Percentiles rank a stretch among this genome's conserved stretches.
Evolutionary conservation across 805 yeast genomes (phyloP).

Genomic region (Wickerhamomyces pijperi): DNA sequence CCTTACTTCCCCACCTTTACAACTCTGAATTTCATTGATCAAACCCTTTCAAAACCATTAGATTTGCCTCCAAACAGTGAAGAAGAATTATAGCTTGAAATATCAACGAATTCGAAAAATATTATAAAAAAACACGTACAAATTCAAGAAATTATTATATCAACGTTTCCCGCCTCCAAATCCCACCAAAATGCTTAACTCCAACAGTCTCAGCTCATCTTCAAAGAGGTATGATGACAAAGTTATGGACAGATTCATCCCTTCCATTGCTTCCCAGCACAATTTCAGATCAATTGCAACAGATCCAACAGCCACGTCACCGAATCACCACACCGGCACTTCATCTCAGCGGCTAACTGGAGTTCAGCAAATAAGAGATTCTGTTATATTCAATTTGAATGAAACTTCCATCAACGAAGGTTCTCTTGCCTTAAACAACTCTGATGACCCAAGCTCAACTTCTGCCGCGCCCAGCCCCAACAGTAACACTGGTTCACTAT

Average conservation of each 20-base stretch:
- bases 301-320: not conserved
- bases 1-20: too few species aligned
- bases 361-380: slow-evolving; percentile 7
- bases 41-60: too few species aligned
- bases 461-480: slow-evolving; percentile 1
- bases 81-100: too few species aligned
- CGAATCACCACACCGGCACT: slow-evolving; percentile 6
- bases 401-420: slow-evolving; percentile 10
- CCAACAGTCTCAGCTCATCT: not conserved
- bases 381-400: slow-evolving; percentile 10
- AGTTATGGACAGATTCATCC: slow-evolving; percentile 28
- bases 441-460: not conserved
- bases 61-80: too few species aligned
- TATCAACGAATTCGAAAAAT: too few species aligned
- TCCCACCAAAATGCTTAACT: not conserved
- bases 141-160: too few species aligned
- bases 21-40: too few species aligned
- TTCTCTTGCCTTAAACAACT: not conserved
- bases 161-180: not conserved
- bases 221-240: not conserved
- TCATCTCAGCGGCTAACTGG: not conserved
- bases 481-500: not conserved
- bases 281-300: slow-evolving; percentile 8
- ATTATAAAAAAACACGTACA: too few species aligned
- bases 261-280: slow-evolving; percentile 20